Evolutionary conservation across 2,329 filamentous ascomycete genomes (phyloP).

Genomic region (Coccinonectria pachysandricola): DNA sequence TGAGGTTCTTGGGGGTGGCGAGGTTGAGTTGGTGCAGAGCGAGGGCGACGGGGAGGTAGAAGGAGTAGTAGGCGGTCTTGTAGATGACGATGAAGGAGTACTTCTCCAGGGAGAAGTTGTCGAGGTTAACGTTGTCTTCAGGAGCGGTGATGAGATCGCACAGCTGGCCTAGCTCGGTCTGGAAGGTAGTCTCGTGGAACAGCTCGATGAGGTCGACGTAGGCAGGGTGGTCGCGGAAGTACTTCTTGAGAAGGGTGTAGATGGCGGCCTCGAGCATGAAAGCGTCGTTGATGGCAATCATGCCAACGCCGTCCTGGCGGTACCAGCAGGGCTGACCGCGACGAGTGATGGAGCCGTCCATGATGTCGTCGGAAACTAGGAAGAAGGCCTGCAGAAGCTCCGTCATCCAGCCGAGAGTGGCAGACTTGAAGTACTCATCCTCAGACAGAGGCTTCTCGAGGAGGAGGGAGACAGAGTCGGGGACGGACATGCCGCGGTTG

Average conservation of each 20-base stretch:
- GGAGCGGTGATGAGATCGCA: slow-evolving; percentile 93
- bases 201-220: slow-evolving; percentile 92
- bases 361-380: slow-evolving; percentile 96
- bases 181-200: slow-evolving; percentile 88
- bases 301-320: slow-evolving; percentile 75
- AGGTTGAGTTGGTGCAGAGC: slow-evolving; percentile 77
- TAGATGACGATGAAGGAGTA: slow-evolving; percentile 98
- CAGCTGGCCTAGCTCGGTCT: slow-evolving; percentile 91
- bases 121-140: slow-evolving; percentile 82
- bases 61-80: slow-evolving; percentile 99
- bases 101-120: slow-evolving; percentile 93
- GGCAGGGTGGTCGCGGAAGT: slow-evolving; percentile 76
- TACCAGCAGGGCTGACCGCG: slow-evolving; percentile 97
- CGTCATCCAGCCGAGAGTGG: slow-evolving; percentile 91
- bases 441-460: slow-evolving; percentile 59
- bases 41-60: slow-evolving; percentile 93
- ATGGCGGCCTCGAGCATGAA: slow-evolving; percentile 91
- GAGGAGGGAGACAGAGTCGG: slow-evolving; percentile 78
- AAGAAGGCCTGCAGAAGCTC: slow-evolving; percentile 98
- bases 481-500: slow-evolving; percentile 96
- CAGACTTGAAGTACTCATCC: slow-evolving; percentile 79
- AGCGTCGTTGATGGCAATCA: slow-evolving; percentile 96
- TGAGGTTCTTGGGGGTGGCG: slow-evolving; percentile 79
- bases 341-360: slow-evolving; percentile 92
- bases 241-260: slow-evolving; percentile 85